These are phyloP conservation scores for Chloris gayana DNA, from an alignment of 176 grass and related monocot species.

Conservation along the genomic window DNA sequence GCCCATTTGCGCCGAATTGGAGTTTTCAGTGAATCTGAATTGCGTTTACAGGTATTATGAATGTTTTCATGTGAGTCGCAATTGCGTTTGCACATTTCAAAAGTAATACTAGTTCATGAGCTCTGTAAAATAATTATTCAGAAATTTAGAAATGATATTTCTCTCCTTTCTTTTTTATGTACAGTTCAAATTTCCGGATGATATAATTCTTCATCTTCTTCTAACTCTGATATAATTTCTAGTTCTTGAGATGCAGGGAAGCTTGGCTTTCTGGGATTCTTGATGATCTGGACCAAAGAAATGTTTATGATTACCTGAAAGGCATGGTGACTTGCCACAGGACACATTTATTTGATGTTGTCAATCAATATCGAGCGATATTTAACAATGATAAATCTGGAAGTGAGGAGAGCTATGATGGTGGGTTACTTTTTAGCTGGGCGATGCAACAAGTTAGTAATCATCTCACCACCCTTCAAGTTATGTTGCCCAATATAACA, in stretches of 20 bases:
- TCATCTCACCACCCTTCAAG: slow-evolving; percentile 79
- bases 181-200: slow-evolving; percentile 1
- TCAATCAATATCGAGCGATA: slow-evolving; percentile 96
- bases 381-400: slow-evolving; percentile 99
- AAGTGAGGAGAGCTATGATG: slow-evolving; percentile 84
- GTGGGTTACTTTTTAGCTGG: slow-evolving; percentile 96
- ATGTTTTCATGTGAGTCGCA: not conserved
- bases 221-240: slow-evolving; percentile 48
- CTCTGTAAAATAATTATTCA: not conserved
- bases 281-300: slow-evolving; percentile 90
- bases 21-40: slow-evolving; percentile 86
- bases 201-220: slow-evolving; percentile 23
- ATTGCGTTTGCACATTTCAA: not conserved
- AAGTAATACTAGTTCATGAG: not conserved
- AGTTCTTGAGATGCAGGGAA: slow-evolving; percentile 99
- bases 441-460: slow-evolving; percentile 94
- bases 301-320: slow-evolving; percentile 89
- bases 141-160: not conserved
- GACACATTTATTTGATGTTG: slow-evolving; percentile 92
- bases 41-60: slow-evolving; percentile 80
- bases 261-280: slow-evolving; percentile 91
- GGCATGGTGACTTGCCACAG: slow-evolving; percentile 89
- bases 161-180: slow-evolving; percentile 12
- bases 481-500: slow-evolving; percentile 92
- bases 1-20: slow-evolving; percentile 91